Base-by-base conservation (phyloP, 2,329 filamentous ascomycete genomes). In the Fusarium globosum region DNA sequence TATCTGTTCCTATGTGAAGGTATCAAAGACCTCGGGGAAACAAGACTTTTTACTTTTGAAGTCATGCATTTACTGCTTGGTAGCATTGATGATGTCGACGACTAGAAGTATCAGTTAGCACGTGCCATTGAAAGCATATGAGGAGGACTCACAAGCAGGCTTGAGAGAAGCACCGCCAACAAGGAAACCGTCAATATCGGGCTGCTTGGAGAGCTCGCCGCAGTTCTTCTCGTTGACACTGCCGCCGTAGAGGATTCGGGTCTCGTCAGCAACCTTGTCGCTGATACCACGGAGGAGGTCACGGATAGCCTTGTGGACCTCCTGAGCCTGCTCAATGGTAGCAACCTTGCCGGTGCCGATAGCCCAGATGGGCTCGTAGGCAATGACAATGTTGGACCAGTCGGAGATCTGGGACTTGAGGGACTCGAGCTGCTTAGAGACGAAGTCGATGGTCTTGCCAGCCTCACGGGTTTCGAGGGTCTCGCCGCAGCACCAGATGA, bases 141-240 rank as follows among this genome's bases (percentile, higher is more conserved):
- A n/a, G 20, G 21, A 28, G 26, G 51, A 88, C 92, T 88, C 86
- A 94, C 92, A 98, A 76, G 94, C 95, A 82, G 96, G 96, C 92
- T 98, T 98, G 87, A 98, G 90, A 83, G 93, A 96, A 82, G 96
- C 96, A 85, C 96, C 96, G 76, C 96, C 96, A 77, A 98, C 96
- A 77, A 98, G 90, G 92, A 98, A 98, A 68, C 96, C 96, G 84
- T 99, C 96, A 83, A 99, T 97, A 85, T 99, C 96, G 74, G 90
- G 83, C 90, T 98, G 91, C 88, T 95, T 96, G 83, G 93, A 91
- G 79, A 99, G 90, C 75, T 98, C 96, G 81, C 88, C 90, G 89
- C 94, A 97, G 91, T 99, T 99, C 93, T 98, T 98, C 89, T 97
- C 96, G 82, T 89, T 97, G 80, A 99, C 96, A 80, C 93, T 96